Evolutionary conservation across 2,329 filamentous ascomycete genomes (phyloP), one percentile per base, ranked within the genome.

Genomic region (Fusarium tanahbumbuense): DNA sequence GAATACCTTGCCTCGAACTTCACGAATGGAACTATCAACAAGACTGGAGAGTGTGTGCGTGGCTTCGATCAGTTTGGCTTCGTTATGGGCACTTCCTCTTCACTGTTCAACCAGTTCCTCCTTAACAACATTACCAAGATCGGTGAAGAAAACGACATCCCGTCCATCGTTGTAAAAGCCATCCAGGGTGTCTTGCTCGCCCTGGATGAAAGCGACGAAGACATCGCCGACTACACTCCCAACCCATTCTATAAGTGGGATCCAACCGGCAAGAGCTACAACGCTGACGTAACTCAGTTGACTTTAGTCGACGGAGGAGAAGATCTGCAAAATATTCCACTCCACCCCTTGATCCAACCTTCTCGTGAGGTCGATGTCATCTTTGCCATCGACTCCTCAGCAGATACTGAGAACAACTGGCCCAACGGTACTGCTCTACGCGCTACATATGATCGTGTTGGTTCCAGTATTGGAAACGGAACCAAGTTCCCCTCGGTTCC

Each of bases 31-130:
- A 81, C 55, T 32, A 65, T 84, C 8, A 67, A 75, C 25, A 84
- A 85, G 74, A 82, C 83, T 57, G 77, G 84, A 59, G 77, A 70
- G 7, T 84, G 88, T 68, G 79, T 85, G 20, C 77, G 77, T 15
- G 93, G 93, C 2, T 94, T 93, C 71, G 93, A 97, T 78, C 94
- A 93, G 71, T 87, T 88, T 16, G 92, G 92, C 2, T 97, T 89
- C 74, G 83, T 95, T 25, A 93, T 95, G 88, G 93, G 93, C 56
- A 96, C 93, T 0, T 93, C 91, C 6, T 93, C 91, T 15, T 90
- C 91, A 2, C 83, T 97, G 10, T 97, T 97, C 84, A 97, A 97
- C 81, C 83, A 76, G 83, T 84, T 74, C 74, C 83, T 90, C 55
- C 34, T 96, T 88, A 20, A 82, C 74, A 77, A 83, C 60, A 81